These are phyloP conservation scores for Penicillium crystallinum DNA, from an alignment of 495 filamentous ascomycete genomes.

Conservation along the genomic window DNA sequence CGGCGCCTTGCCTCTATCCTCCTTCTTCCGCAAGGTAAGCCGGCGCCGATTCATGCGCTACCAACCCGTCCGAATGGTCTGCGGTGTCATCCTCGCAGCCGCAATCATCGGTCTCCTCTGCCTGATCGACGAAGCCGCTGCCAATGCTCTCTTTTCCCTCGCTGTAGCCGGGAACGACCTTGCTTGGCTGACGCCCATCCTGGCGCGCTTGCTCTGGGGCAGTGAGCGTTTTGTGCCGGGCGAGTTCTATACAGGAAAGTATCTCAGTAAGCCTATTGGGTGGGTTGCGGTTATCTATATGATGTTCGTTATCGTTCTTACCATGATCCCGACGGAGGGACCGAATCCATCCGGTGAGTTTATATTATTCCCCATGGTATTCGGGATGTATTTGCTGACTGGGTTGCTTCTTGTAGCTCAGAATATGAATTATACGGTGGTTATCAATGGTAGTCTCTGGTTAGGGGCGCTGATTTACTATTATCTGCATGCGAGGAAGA, in stretches of 20 bases:
- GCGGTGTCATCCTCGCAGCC: slow-evolving; percentile 51
- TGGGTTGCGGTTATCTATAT: slow-evolving; percentile 51
- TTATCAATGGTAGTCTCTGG: slow-evolving; percentile 60
- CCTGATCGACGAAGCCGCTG: slow-evolving; percentile 54
- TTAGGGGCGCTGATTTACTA: slow-evolving; percentile 57
- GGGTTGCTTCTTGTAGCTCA: slow-evolving; percentile 26
- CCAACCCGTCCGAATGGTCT: slow-evolving; percentile 58
- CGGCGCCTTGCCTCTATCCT: slow-evolving; percentile 56
- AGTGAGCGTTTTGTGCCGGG: slow-evolving; percentile 57
- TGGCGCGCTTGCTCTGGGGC: slow-evolving; percentile 59
- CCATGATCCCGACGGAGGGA: slow-evolving; percentile 51
- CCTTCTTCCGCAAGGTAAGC: slow-evolving; percentile 55
- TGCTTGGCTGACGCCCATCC: slow-evolving; percentile 60
- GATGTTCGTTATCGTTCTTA: slow-evolving; percentile 45
- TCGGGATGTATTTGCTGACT: slow-evolving; percentile 12
- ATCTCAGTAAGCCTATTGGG: slow-evolving; percentile 46
- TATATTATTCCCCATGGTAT: neutral
- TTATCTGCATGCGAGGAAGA: slow-evolving; percentile 59
- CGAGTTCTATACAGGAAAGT: slow-evolving; percentile 53
- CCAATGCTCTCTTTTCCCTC: slow-evolving; percentile 58
- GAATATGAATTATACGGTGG: slow-evolving; percentile 62
- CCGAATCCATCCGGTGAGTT: slow-evolving; percentile 40
- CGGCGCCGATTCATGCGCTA: slow-evolving; percentile 44
- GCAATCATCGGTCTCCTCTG: slow-evolving; percentile 54
- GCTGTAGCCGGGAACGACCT: slow-evolving; percentile 58